These are phyloP conservation scores for Hyphodiscus sp. DNA, from an alignment of 2,329 filamentous ascomycete species.

Conservation along the genomic window DNA sequence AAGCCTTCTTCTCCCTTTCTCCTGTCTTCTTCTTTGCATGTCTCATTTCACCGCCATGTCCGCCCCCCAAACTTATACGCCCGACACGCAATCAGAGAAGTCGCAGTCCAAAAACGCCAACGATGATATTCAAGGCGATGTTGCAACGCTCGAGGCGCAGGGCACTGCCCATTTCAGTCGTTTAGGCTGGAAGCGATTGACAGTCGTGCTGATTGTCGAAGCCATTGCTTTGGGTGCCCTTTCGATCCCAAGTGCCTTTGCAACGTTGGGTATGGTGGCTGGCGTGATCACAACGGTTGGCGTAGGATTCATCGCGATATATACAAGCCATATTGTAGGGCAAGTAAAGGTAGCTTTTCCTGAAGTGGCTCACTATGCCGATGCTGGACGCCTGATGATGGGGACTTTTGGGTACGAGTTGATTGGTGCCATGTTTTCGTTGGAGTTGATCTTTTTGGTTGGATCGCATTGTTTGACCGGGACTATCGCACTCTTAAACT, in stretches of 20 bases:
- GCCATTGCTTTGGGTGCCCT: slow-evolving; percentile 23
- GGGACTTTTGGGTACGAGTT: slow-evolving; percentile 41
- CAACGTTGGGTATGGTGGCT: slow-evolving; percentile 23
- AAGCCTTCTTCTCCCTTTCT: too few relatives aligned
- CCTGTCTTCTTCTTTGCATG: too few relatives aligned
- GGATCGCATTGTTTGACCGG: slow-evolving; percentile 55
- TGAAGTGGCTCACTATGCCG: slow-evolving; percentile 34
- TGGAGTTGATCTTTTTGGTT: slow-evolving; percentile 56
- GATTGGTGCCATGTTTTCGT: slow-evolving; percentile 42
- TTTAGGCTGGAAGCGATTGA: slow-evolving; percentile 42
- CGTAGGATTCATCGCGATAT: slow-evolving; percentile 33
- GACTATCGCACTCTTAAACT: slow-evolving; percentile 50
- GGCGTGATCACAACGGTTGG: slow-evolving; percentile 21
- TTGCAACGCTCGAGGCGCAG: slow-evolving; percentile 12
- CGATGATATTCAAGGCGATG: slow-evolving; percentile 11
- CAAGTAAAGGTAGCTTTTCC: slow-evolving; percentile 28
- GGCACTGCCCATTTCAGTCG: slow-evolving; percentile 19
- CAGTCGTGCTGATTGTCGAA: slow-evolving; percentile 43
- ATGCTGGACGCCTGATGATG: slow-evolving; percentile 48
- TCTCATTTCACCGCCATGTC: too few relatives aligned
- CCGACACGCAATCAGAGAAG: too few relatives aligned
- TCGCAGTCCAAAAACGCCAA: neutral
- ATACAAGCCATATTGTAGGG: slow-evolving; percentile 36
- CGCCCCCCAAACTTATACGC: too few relatives aligned
- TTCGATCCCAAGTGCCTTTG: slow-evolving; percentile 21